Base-by-base conservation (phyloP, 352 stramenopile genomes). In the Phytopythium litorale region DNA sequence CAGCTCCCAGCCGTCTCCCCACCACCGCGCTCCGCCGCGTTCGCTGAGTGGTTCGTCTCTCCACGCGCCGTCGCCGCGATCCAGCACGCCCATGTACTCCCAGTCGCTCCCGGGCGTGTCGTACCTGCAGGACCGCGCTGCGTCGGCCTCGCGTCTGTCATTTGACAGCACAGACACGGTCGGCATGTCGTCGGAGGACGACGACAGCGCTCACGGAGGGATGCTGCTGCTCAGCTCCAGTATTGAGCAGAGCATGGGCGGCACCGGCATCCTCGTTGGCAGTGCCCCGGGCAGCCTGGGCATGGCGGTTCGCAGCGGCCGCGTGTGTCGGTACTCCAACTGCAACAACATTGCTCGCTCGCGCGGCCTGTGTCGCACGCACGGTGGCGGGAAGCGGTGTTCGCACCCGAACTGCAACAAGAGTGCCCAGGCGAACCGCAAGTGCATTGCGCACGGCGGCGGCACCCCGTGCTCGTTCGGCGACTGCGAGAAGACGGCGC, bases 301-400 rank as follows among this genome's bases (percentile, higher is more conserved):
- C 11, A 21, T 58, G 49, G 68, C 57, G 37, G 63, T 60, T 35
- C 84, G 82, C 60, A 89, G 76, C 19, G 84, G 84, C 43, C 86
- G 86, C 43, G 81, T 95, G 8, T 95, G 85, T 48, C 76, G 84
- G 45, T 90, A 90, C 56, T 78, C 81, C 2, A 86, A 92, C 64
- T 95, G 87, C 78, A 92, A 86, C 64, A 95, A 94, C 60, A 91
- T 94, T 52, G 85, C 84, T 58, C 83, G 85, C 15, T 94, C 84
- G 13, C 78, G 84, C 38, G 84, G 84, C 7, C 66, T 91, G 50
- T 93, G 84, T 53, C 82, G 83, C 46, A 92, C 79, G 3, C 84
- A 93, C 56, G 84, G 84, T 56, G 84, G 84, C 16, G 84, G 82
- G 23, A 93, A 93, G 67, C 78, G 85, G 21, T 93, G 87, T 55